Base-by-base conservation (phyloP, 2,329 filamentous ascomycete genomes). In the Calonectria pseudoturangicola region DNA sequence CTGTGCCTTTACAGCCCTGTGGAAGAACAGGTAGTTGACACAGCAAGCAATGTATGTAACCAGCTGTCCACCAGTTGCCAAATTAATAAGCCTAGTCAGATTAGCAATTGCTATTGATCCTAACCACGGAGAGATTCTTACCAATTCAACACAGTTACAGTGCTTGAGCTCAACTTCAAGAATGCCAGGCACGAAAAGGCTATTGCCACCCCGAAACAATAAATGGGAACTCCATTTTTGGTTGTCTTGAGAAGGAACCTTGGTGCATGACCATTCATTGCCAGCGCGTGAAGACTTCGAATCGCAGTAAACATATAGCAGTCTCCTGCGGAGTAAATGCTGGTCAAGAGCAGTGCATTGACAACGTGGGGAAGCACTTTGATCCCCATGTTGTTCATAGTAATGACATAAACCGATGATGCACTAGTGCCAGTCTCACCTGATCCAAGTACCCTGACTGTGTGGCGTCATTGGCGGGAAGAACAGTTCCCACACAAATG, bases 401-500 rank as follows among this genome's bases (percentile, higher is more conserved):
- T 56, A 63, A 63, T 62, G 21, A 63, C 45, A 47, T 68, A 63
- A 12, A 47, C 54, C 2, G 54, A 68, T 18, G 56, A 58, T 21
- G 45, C 56, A 13, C 54, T 58, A 4, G 9, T 54, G 7, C 54
- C 56, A 2, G 16, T 75, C 75, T 88, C 71, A 2, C 45, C 47
- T 10, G 21, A 41, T 15, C 70, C 71, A 5, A 86, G 85, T 68
- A 91, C 89, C 1, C 91, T 90, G 13, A 25, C 62, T 71, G 84
- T 10, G 86, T 88, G 0, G 85, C 77, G 76, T 93, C 90, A 69
- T 93, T 89, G 80, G 91, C 91, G 2, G 73, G 74, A 16, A 79
- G 66, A 13, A 93, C 80, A 70, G 93, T 90, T 6, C 91, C 91
- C 25, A 93, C 88, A 68, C 87, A 88, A 2, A 94, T 85, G 5